phyloP scores from a whole-genome alignment of 805 yeast genomes.

The Lachancea waltii region DNA sequence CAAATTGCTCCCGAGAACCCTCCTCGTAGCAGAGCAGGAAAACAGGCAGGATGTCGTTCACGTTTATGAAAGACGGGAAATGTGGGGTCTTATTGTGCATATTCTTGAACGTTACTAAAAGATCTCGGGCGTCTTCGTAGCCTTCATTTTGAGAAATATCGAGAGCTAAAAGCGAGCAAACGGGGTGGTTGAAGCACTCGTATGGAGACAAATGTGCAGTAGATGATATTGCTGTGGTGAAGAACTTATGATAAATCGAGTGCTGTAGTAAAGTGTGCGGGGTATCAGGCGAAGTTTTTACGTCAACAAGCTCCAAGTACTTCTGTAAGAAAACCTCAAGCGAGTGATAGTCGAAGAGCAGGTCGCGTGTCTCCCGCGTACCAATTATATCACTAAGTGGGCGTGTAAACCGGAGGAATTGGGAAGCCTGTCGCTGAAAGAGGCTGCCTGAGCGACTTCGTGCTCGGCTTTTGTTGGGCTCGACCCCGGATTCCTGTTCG shows the following conservation, averaged over 20 bases:
- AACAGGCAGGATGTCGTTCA: conserved; percentile 52
- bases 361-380: conserved; percentile 20
- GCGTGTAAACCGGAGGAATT: conserved; percentile 46
- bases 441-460: conserved; percentile 30
- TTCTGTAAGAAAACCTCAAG: conserved; percentile 33
- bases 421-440: conserved; percentile 30
- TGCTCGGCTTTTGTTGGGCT: conserved; percentile 1
- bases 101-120: conserved; percentile 48
- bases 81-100: conserved; percentile 41
- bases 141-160: conserved; percentile 33
- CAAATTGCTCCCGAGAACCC: conserved; percentile 39
- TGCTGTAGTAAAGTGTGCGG: conserved; percentile 33
- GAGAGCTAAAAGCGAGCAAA: conserved; percentile 63
- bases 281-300: conserved; percentile 24
- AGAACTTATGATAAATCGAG: conserved; percentile 49
- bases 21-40: conserved; percentile 47
- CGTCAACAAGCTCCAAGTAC: conserved; percentile 29
- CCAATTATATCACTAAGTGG: conserved; percentile 34
- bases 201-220: conserved; percentile 61
- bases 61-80: conserved; percentile 47
- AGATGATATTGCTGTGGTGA: conserved; percentile 50
- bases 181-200: conserved; percentile 84
- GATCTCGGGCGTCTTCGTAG: conserved; percentile 49
- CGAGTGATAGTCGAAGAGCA: conserved; percentile 33
- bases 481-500: not conserved